Percentiles rank a stretch among this genome's conserved stretches.
Conservation (phyloP, 768 basidiomycete genomes). For the Pleurotus eryngii region DNA sequence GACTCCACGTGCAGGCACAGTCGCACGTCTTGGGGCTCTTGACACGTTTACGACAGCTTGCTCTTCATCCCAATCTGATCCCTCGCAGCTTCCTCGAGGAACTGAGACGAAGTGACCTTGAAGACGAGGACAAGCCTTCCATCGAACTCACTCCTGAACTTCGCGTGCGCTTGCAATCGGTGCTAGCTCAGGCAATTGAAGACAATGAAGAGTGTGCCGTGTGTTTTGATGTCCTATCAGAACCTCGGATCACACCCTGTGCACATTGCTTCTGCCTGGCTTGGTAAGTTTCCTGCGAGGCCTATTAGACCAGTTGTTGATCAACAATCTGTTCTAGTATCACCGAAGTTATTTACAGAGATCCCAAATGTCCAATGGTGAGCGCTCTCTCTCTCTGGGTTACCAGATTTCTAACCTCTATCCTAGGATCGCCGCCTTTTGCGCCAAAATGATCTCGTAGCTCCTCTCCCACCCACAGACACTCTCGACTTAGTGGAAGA, state of each 20-base stretch:
- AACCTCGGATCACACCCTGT: slow-evolving; percentile 74
- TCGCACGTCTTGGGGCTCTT: slow-evolving; percentile 76
- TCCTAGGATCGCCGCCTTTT: slow-evolving; percentile 69
- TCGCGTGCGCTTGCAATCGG: slow-evolving; percentile 49
- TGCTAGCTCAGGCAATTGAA: slow-evolving; percentile 66
- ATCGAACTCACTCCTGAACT: slow-evolving; percentile 50
- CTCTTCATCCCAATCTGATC: slow-evolving; percentile 73
- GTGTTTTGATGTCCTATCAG: slow-evolving; percentile 57
- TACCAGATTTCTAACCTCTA: neutral
- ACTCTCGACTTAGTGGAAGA: slow-evolving; percentile 39
- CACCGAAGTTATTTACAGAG: slow-evolving; percentile 62
- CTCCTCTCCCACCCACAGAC: slow-evolving; percentile 64
- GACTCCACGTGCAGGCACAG: slow-evolving; percentile 43
- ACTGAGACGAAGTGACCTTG: slow-evolving; percentile 37
- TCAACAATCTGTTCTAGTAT: slow-evolving; percentile 40
- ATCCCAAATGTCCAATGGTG: slow-evolving; percentile 84
- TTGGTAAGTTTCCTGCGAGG: slow-evolving; percentile 40
- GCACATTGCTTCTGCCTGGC: slow-evolving; percentile 68
- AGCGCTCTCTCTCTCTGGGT: slow-evolving; percentile 4
- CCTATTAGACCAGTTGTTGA: no score
- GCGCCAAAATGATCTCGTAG: slow-evolving; percentile 51
- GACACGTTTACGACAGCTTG: slow-evolving; percentile 83
- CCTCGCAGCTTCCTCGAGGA: slow-evolving; percentile 70
- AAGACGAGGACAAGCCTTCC: slow-evolving; percentile 24
- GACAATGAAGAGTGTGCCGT: slow-evolving; percentile 83